These are phyloP conservation scores for Xerocomellus dryophilus DNA, from an alignment of 768 basidiomycete species.

Conservation along the genomic window DNA sequence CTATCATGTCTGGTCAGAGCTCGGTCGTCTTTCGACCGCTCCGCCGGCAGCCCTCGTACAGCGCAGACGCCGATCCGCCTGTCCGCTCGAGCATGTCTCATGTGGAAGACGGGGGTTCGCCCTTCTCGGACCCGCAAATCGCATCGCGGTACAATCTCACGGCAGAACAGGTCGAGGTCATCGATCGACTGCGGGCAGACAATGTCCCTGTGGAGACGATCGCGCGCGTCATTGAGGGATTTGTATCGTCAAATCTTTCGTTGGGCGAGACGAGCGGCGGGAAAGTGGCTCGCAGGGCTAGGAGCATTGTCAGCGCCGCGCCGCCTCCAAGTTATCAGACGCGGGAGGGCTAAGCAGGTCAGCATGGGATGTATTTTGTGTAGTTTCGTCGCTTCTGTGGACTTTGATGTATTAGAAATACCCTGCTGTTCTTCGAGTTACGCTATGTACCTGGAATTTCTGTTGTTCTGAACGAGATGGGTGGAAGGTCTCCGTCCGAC, in stretches of 20 bases:
- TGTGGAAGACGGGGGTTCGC: not conserved
- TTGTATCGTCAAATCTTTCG: not conserved
- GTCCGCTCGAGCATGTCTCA: not conserved
- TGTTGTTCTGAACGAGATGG: not conserved
- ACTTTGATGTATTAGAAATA: not conserved
- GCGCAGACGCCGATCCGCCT: not conserved
- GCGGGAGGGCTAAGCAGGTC: not conserved
- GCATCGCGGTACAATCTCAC: slow-evolving; percentile 10
- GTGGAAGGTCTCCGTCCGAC: not conserved
- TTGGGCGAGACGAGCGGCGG: not conserved
- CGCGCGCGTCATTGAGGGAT: slow-evolving; percentile 13
- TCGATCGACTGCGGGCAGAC: slow-evolving; percentile 9
- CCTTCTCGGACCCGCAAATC: not conserved
- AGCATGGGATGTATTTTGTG: too few relatives aligned
- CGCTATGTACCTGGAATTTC: not conserved
- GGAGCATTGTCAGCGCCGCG: slow-evolving; percentile 3
- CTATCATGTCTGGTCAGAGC: not conserved
- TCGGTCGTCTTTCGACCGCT: slow-evolving; percentile 2
- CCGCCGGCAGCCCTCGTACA: not conserved
- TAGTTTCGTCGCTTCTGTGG: not conserved
- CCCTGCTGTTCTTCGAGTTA: not conserved
- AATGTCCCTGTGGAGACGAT: slow-evolving; percentile 17
- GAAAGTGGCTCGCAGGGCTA: not conserved
- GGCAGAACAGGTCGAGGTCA: slow-evolving; percentile 9
- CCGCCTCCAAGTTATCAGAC: slow-evolving; percentile 24